These are phyloP conservation scores for Cutaneotrichosporon mucoides DNA, from an alignment of 1,284 basidiomycete species.

Conservation along the genomic window DNA sequence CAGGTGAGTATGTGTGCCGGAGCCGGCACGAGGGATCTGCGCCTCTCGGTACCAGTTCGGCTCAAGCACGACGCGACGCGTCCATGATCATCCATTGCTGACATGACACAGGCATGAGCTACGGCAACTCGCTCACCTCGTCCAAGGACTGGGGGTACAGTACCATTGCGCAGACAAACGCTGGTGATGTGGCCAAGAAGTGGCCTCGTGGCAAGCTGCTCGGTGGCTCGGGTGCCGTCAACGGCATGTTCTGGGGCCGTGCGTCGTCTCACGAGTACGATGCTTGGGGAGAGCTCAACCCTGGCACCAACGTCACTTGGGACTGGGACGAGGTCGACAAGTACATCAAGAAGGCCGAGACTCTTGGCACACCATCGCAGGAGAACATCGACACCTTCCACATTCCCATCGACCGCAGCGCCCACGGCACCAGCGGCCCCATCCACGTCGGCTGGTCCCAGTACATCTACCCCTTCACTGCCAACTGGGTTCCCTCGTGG, in stretches of 20 bases:
- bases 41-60: neutral
- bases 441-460: constrained; percentile 49
- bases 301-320: constrained; percentile 40
- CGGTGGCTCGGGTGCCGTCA: constrained; percentile 66
- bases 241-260: constrained; percentile 62
- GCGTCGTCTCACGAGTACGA: constrained; percentile 48
- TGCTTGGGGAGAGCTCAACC: constrained; percentile 48
- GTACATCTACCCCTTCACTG: constrained; percentile 53
- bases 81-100: too few species aligned
- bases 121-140: constrained; percentile 44
- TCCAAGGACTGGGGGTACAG: constrained; percentile 64
- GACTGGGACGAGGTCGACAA: constrained; percentile 44
- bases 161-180: constrained; percentile 54
- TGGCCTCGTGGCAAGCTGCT: constrained; percentile 67
- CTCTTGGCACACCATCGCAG: constrained; percentile 44
- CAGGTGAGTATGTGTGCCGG: constrained; percentile 39
- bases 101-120: constrained; percentile 33
- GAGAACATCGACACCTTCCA: constrained; percentile 39
- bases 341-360: constrained; percentile 52
- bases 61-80: too few species aligned
- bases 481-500: constrained; percentile 56
- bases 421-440: constrained; percentile 54
- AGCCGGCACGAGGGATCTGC: too few species aligned
- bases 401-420: constrained; percentile 43
- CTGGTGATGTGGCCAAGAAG: constrained; percentile 20